Percentiles rank a stretch among this genome's conserved stretches.
phyloP scores from a whole-genome alignment of 108 stramenopile genomes.

The Skeletonema potamos region DNA sequence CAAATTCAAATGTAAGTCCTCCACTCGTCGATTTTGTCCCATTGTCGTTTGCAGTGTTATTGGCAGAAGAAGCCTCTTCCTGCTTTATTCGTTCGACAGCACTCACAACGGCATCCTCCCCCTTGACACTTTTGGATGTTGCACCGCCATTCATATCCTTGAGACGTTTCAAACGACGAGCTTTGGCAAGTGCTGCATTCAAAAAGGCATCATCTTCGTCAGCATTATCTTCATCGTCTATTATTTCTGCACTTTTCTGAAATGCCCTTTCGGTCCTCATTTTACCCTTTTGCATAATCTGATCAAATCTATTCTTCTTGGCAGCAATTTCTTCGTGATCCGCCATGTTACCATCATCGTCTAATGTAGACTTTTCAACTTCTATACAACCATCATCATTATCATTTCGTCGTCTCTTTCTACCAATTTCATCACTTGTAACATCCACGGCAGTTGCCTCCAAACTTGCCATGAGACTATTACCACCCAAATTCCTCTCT shows the following conservation, averaged over 20 bases:
- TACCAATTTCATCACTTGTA: not conserved
- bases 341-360: conserved; percentile 26
- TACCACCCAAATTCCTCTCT: conserved; percentile 6
- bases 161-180: conserved; percentile 74
- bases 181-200: conserved; percentile 89
- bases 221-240: conserved; percentile 51
- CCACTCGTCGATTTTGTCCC: not conserved
- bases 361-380: conserved; percentile 15
- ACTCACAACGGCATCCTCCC: conserved; percentile 72
- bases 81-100: conserved; percentile 50
- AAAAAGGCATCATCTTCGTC: conserved; percentile 87
- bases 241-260: conserved; percentile 11
- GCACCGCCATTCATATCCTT: conserved; percentile 49
- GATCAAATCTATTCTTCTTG: conserved; percentile 61
- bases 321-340: conserved; percentile 24
- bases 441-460: conserved; percentile 41
- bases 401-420: conserved; percentile 25
- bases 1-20: conserved; percentile 70
- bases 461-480: conserved; percentile 29
- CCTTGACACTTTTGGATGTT: conserved; percentile 15
- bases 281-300: conserved; percentile 85
- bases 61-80: conserved; percentile 5
- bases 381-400: conserved; percentile 1
- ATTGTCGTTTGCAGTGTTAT: conserved; percentile 2
- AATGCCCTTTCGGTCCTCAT: conserved; percentile 66